Base-by-base conservation (phyloP, 2,329 filamentous ascomycete species). In the Colletotrichum sp. region DNA sequence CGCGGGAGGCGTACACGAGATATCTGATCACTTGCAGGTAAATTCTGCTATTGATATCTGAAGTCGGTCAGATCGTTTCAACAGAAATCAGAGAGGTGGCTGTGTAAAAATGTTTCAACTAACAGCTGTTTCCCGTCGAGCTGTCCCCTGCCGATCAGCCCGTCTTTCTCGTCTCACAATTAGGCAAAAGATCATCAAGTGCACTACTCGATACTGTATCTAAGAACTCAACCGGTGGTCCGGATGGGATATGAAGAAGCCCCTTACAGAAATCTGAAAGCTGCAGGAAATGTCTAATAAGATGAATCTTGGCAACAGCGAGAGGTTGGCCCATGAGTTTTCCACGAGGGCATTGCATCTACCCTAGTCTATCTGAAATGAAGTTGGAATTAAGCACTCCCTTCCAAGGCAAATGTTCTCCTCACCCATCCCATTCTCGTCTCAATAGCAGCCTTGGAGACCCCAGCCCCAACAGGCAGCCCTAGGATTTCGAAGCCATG, bases 401-500 rank as follows among this genome's bases (percentile, higher is more conserved):
- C 61, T 2, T 34, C 13, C 8, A 13, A 5, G n/a, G 38, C 32
- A 36, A 75, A 32, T 7, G 60, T n/a, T 6, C 73, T 73, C 16
- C 48, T 69, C 6, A 43, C 70, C 73, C 73, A 76, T 69, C 64
- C 70, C 70, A 76, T 65, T 21, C 70, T 68, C 56, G 73, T 76
- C 32, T 76, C 73, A 26, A 76, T 26, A 15, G 73, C 70, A 21
- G 43, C 73, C 64, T 60, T 36, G 18, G 73, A 38, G n/a, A 76
- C 28, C 7, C 64, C 70, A 26, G 70, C 65, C 34, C 70, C 70
- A 24, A 55, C 56, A n/a, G 70, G 56, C 43, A 73, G 12, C 15
- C 73, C 73, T n/a, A 69, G 15, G 26, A 73, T 15, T 18, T 88
- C 85, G 71, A 85, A 87, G 6, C 79, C 82, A 80, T 88, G 86